phyloP scores from a whole-genome alignment of 2,329 filamentous ascomycete species.

The Aspergillus fumigatus region DNA sequence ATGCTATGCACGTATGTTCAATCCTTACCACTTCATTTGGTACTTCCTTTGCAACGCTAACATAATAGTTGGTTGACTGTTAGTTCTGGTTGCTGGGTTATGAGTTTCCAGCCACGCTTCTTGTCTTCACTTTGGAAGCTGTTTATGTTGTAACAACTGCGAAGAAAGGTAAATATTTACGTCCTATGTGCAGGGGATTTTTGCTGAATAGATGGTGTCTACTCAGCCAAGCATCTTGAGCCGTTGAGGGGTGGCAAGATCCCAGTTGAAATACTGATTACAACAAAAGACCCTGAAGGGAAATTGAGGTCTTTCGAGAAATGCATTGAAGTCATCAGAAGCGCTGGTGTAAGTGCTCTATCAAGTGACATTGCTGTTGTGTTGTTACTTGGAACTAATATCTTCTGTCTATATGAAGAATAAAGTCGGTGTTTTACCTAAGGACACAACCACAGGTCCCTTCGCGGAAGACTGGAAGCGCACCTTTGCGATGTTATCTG shows the following conservation, averaged over 20 bases:
- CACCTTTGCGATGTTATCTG: slow-evolving; percentile 68
- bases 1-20: slow-evolving; percentile 80
- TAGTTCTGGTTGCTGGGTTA: slow-evolving; percentile 98
- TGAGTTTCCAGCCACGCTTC: slow-evolving; percentile 93
- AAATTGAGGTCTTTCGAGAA: slow-evolving; percentile 88
- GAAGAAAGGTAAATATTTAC: slow-evolving; percentile 74
- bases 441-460: slow-evolving; percentile 78
- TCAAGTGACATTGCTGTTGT: not conserved
- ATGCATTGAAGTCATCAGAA: slow-evolving; percentile 81
- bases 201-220: not conserved
- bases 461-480: slow-evolving; percentile 98
- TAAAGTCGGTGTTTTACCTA: slow-evolving; percentile 81
- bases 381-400: not conserved
- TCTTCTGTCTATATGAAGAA: slow-evolving; percentile 51
- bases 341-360: slow-evolving; percentile 65
- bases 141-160: slow-evolving; percentile 92
- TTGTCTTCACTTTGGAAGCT: slow-evolving; percentile 83
- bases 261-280: slow-evolving; percentile 84
- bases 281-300: slow-evolving; percentile 84
- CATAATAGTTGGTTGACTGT: slow-evolving; percentile 8
- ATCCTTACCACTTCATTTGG: not conserved
- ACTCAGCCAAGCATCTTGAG: slow-evolving; percentile 82
- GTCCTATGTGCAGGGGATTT: not conserved
- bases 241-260: slow-evolving; percentile 88
- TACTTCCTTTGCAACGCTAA: not conserved